Percentiles rank a stretch among this genome's conserved stretches.
These are phyloP conservation scores for Scheffersomyces insectosa DNA, from an alignment of 1,139 yeast genomes.

Conservation along the genomic window DNA sequence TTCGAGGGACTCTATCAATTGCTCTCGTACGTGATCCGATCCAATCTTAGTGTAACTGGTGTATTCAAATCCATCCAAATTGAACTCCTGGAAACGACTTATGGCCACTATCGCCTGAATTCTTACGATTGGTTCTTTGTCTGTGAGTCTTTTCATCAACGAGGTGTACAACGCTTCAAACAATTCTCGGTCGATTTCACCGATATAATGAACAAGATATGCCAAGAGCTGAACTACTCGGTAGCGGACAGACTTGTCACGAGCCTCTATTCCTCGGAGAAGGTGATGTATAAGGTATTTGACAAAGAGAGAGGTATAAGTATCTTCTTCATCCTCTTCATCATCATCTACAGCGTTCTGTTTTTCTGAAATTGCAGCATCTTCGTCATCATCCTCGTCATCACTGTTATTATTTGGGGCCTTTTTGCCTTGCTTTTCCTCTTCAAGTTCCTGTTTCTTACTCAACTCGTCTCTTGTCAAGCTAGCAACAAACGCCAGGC, in stretches of 20 bases:
- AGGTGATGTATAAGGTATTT: conserved; percentile 66
- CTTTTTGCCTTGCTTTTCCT: conserved; percentile 13
- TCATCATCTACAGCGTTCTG: conserved; percentile 17
- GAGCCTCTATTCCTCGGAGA: conserved; percentile 74
- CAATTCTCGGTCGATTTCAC: conserved; percentile 74
- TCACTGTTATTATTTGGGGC: conserved; percentile 17
- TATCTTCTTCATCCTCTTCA: conserved; percentile 30
- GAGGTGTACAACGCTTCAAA: conserved; percentile 64
- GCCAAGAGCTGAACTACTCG: conserved; percentile 81
- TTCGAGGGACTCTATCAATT: conserved; percentile 57
- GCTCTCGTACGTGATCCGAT: conserved; percentile 39
- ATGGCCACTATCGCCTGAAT: conserved; percentile 81
- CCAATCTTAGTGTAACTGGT: conserved; percentile 28
- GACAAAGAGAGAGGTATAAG: conserved; percentile 51
- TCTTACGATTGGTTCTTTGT: conserved; percentile 78
- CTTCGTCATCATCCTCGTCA: not conserved
- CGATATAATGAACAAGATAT: conserved; percentile 66
- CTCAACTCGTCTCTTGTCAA: conserved; percentile 38
- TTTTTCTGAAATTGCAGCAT: not conserved
- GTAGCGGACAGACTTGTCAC: conserved; percentile 74
- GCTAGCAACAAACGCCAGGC: conserved; percentile 62
- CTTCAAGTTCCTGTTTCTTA: conserved; percentile 16
- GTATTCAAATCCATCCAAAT: conserved; percentile 37
- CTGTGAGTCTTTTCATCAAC: conserved; percentile 65
- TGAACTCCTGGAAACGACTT: conserved; percentile 69